Base-by-base conservation (phyloP, 495 filamentous ascomycete species). In the Daldinia caldariorum region DNA sequence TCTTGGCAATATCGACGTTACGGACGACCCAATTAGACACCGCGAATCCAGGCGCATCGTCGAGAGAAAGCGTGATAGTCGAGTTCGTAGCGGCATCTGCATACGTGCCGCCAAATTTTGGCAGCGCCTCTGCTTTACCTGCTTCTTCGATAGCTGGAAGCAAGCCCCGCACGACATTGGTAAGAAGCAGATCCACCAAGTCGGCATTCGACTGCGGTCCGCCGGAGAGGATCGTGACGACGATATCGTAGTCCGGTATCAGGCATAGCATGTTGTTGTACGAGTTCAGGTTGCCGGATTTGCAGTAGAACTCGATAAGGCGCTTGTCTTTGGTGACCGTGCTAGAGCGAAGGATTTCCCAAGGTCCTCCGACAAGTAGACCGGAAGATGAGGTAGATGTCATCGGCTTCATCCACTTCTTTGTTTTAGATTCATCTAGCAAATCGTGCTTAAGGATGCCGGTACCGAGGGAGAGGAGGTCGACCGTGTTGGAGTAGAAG, bases 391-490 rank as follows among this genome's bases (percentile, higher is more conserved):
- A 80, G 18, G 86, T 88, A 47, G 82, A 79, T 2, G 82, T 66
- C 1, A 45, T 16, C 0, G 87, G 87, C 66, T 88, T 87, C 70
- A 90, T 74, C 87, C 87, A 89, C 39, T 81, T 67, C 62, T 84
- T 79, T 0, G 87, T 90, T 31, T 76, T 71, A 14, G 72, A 53
- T 0, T 78, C 53, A 0, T 81, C 68, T 6, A 89, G 74, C 13
- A 88, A 61, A 0, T 74, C 75, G 39, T 79, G 77, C 43, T 80
- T 80, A 12, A 89, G 80, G 60, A 89, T 83, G 9, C 82, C 82
- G 12, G 76, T 77, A 13, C 85, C 84, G 9, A 88, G 73, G 9
- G 76, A 76, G 14, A 79, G 72, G 56, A 89, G 75, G 69, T 90
- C 87, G 29, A 79, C 81, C n/a, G 80, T 79, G 35, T 80, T 83